Base-by-base conservation (phyloP, 495 filamentous ascomycete species). In the Zalerion maritima region DNA sequence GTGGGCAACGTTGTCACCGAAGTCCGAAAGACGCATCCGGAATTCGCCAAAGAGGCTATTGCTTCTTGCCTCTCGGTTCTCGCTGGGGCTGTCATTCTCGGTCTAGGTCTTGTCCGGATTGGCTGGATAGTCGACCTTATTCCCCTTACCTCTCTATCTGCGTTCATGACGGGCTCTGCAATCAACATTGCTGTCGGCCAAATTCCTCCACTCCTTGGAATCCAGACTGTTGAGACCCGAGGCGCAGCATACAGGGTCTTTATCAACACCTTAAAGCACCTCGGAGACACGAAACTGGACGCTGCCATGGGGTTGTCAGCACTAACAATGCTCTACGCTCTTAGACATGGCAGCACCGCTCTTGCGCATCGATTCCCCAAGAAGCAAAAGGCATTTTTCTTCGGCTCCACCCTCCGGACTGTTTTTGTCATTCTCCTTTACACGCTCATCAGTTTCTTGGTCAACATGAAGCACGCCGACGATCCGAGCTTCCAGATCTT, bases 151-250 rank as follows among this genome's bases (percentile, higher is more conserved):
- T 78, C 89, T 1, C 91, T 96, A 29, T 82, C 80, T 6, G 85
- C 89, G 3, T 97, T 92, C 69, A 96, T 99, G 86, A 96, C 89
- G 2, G 89, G 89, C 5, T 93, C 89, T 0, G 91, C 89, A 15
- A 57, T 99, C 51, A 93, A 72, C 45, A 99, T 99, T 47, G 72
- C 72, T 19, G 64, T 73, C 23, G 87, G 89, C n/a, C 89, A 99
- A 55, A 67, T 94, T 17, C 72, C 80, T 1, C 66, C 66, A 6
- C 47, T 99, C 62, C 75, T 99, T 62, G 89, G 91, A 6, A 80
- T 93, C 49, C 71, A 60, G 0, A 71, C 67, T 3, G 79, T 91
- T 49, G 71, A 67, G 28, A 85, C 76, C 11, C 68, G 83, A 40
- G 81, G 73, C 18, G 43, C 85, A 0, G 81, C 91, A 0, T 97